These are phyloP conservation scores for Arthrobotrys pseudoclavata DNA, from an alignment of 2,329 filamentous ascomycete species.

Conservation along the genomic window DNA sequence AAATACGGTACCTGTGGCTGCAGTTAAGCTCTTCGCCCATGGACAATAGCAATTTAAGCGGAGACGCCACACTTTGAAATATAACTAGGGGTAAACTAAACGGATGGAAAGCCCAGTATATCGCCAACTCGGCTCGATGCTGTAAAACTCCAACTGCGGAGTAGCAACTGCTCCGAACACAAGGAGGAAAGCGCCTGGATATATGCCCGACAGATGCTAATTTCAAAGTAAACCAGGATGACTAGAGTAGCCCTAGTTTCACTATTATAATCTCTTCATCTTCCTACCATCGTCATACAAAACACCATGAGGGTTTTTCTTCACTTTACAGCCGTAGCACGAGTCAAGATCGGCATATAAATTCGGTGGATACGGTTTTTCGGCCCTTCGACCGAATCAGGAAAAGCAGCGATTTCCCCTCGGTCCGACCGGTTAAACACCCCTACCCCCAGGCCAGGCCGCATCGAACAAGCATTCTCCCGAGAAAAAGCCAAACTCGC, in stretches of 20 bases:
- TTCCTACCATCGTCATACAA: background rate
- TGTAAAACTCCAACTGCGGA: background rate
- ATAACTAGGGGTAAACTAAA: background rate
- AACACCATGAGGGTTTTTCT: constrained; percentile 31
- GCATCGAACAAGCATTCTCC: constrained; percentile 32
- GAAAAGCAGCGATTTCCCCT: constrained; percentile 3
- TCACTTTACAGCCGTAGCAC: background rate
- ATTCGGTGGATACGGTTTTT: constrained; percentile 42
- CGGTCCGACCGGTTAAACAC: constrained; percentile 41
- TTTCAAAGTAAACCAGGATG: too few species aligned
- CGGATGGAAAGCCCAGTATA: background rate
- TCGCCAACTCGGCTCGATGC: background rate
- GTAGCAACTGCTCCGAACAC: too few species aligned
- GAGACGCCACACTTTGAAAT: constrained; percentile 34
- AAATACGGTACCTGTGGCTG: background rate
- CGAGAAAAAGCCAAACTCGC: constrained; percentile 40
- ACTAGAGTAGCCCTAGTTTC: too few species aligned
- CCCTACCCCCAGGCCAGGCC: background rate
- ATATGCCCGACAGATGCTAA: too few species aligned
- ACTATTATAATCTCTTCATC: background rate
- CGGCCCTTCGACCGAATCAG: constrained; percentile 47
- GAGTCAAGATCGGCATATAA: constrained; percentile 49
- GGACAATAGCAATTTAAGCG: constrained; percentile 21
- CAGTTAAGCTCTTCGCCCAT: background rate
- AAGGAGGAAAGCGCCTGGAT: too few species aligned